A percentile compares a stretch with the other conserved stretches of the same genome.
Evolutionary conservation across 352 stramenopile species (phyloP).

Genomic region (Phytophthora capsici): DNA sequence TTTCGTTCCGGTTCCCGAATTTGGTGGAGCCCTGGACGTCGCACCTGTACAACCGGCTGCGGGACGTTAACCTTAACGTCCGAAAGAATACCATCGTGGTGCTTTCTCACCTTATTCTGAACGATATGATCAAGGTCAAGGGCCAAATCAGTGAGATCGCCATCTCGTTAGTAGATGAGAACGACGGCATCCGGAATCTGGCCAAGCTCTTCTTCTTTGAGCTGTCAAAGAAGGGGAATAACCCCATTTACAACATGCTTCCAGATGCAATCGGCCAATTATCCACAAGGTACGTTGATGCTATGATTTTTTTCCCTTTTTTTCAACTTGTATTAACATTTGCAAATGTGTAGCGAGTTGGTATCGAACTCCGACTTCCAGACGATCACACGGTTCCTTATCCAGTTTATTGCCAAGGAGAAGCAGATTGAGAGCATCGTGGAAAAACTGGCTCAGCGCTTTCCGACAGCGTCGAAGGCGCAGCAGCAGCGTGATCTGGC

Average conservation of each 20-base stretch:
- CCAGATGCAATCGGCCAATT: slow-evolving; percentile 96
- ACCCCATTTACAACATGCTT: slow-evolving; percentile 99
- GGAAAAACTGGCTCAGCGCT: slow-evolving; percentile 95
- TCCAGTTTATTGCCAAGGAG: slow-evolving; percentile 98
- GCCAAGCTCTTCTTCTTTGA: slow-evolving; percentile 97
- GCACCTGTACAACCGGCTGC: slow-evolving; percentile 94
- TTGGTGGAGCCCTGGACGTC: slow-evolving; percentile 98
- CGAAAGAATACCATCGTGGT: slow-evolving; percentile 97
- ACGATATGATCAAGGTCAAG: slow-evolving; percentile 99
- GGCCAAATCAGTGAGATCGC: slow-evolving; percentile 96
- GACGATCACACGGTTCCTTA: slow-evolving; percentile 95
- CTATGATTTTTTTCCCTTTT: not conserved
- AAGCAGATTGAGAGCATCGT: slow-evolving; percentile 88
- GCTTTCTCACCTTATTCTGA: slow-evolving; percentile 98
- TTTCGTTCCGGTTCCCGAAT: slow-evolving; percentile 98
- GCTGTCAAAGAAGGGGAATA: slow-evolving; percentile 96
- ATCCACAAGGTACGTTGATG: slow-evolving; percentile 60
- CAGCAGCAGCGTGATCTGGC: slow-evolving; percentile 89
- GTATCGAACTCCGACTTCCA: slow-evolving; percentile 92
- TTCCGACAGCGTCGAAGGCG: slow-evolving; percentile 80
- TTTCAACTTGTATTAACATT: slow-evolving; percentile 13
- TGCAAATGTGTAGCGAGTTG: slow-evolving; percentile 47
- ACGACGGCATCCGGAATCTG: slow-evolving; percentile 92
- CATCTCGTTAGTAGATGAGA: slow-evolving; percentile 95
- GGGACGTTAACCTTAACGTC: slow-evolving; percentile 91